Base-by-base conservation (phyloP, 768 basidiomycete genomes). In the Terana coerulea region DNA sequence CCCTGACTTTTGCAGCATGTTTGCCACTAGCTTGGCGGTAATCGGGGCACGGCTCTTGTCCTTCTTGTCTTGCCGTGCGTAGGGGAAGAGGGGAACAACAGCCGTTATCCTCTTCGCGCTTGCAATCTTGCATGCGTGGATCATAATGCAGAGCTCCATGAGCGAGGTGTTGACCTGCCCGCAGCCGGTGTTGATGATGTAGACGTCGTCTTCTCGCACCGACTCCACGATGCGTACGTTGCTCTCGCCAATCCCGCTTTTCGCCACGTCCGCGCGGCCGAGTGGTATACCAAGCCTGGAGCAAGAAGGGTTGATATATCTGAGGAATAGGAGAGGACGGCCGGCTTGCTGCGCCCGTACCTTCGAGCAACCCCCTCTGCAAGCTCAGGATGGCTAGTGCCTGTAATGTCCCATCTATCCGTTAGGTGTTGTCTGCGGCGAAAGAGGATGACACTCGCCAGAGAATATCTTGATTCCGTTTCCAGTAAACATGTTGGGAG, bases 91-190 rank as follows among this genome's bases (percentile, higher is more conserved):
- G 35, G 97, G 97, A 52, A 98, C 81, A 56, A 99, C 94, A n/a
- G 95, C 97, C 5, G 97, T 99, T 65, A 99, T 98, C 55, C 97
- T 78, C 70, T 89, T 91, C 41, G 97, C 95, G 58, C 92, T 95
- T n/a, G 97, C 95, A 62, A 98, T 98, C 74, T 95, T 95, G 83
- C 95, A 97, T 9, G 97, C 95, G 66, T 98, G 95, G 63, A 98
- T 93, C 92, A 99, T 95, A 64, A 98, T 98, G 67, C 95, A 92
- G 40, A 94, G 80, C 69, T 98, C 97, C 93, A 99, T 98, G 57
- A 99, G 81, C 34, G 95, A 79, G 24, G 91, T 94, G 65, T 98
- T 98, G 61, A 98, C 82, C 50, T 84, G 75, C 21, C 87, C 84
- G 61, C 86, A 86, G 12, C 91, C 88, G 33, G 92, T 91, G 71